phyloP scores from a whole-genome alignment of 768 basidiomycete genomes.

The Boletus fagicola region DNA sequence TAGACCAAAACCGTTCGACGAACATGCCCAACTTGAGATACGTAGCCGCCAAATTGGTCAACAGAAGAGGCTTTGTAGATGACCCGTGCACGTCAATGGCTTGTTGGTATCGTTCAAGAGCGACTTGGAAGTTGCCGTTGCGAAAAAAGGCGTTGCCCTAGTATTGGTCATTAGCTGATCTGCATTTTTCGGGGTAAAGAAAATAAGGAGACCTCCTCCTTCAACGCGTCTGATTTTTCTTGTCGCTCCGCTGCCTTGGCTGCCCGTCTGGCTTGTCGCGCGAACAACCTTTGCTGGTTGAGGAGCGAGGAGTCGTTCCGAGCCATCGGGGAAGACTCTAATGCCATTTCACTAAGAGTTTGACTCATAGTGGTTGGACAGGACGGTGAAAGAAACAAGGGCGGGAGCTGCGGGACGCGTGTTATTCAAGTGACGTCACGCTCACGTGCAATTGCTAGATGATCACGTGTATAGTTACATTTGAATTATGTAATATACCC shows the following conservation, averaged over 20 bases:
- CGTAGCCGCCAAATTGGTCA: slow-evolving; percentile 43
- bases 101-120: slow-evolving; percentile 40
- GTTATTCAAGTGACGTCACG: background rate
- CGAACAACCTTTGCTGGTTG: slow-evolving; percentile 6
- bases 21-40: slow-evolving; percentile 44
- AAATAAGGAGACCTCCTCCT: slow-evolving; percentile 27
- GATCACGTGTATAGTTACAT: background rate
- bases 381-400: background rate
- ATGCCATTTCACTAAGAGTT: background rate
- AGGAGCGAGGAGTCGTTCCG: background rate
- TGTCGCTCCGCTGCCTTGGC: slow-evolving; percentile 20
- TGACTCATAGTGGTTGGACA: slow-evolving; percentile 1
- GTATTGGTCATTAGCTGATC: background rate
- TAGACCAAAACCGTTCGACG: background rate
- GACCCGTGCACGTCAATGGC: slow-evolving; percentile 40
- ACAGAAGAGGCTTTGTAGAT: slow-evolving; percentile 32
- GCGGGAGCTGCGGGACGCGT: background rate
- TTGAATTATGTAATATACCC: background rate
- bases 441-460: background rate
- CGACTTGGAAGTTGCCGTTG: slow-evolving; percentile 35
- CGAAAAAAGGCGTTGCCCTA: slow-evolving; percentile 48
- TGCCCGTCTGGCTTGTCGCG: slow-evolving; percentile 16
- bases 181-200: background rate
- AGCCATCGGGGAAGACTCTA: background rate
- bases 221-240: slow-evolving; percentile 26